A percentile compares a stretch with the other conserved stretches of the same genome.
Evolutionary conservation across 495 filamentous ascomycete genomes (phyloP).

Genomic region (Glonium stellatum): DNA sequence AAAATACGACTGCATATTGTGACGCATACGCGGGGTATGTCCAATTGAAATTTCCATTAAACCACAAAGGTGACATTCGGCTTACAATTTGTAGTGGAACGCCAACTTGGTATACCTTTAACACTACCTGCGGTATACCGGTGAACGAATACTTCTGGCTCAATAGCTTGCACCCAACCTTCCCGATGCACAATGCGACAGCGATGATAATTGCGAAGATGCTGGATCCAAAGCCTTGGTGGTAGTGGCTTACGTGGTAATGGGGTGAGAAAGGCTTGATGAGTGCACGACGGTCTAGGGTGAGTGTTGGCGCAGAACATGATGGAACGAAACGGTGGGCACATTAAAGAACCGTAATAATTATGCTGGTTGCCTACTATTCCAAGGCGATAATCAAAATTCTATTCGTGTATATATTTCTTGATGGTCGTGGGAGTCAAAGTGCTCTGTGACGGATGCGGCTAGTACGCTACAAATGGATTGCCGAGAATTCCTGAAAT

Average conservation of each 20-base stretch:
- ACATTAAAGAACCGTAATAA: no score
- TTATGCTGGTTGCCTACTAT: no score
- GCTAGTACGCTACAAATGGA: no score
- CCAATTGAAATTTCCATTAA: not conserved
- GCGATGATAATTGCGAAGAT: slow-evolving; percentile 32
- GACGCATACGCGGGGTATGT: slow-evolving; percentile 49
- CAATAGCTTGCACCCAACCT: slow-evolving; percentile 55
- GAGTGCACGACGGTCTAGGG: no score
- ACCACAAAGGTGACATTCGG: not conserved
- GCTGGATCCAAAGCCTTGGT: not conserved
- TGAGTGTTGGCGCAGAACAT: no score
- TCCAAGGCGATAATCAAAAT: no score
- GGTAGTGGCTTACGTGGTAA: not conserved
- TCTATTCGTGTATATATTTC: no score
- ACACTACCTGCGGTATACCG: slow-evolving; percentile 43
- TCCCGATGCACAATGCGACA: slow-evolving; percentile 50
- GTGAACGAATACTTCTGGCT: slow-evolving; percentile 61
- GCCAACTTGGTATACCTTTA: slow-evolving; percentile 42
- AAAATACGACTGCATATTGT: slow-evolving; percentile 52
- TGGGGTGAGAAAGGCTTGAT: no score
- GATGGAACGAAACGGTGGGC: no score
- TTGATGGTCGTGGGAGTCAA: no score
- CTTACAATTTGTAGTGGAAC: slow-evolving; percentile 41
- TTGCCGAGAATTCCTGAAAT: not conserved
- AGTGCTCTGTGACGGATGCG: no score